Conservation (phyloP, 2,329 filamentous ascomycete genomes). For the Alternaria conjuncta region DNA sequence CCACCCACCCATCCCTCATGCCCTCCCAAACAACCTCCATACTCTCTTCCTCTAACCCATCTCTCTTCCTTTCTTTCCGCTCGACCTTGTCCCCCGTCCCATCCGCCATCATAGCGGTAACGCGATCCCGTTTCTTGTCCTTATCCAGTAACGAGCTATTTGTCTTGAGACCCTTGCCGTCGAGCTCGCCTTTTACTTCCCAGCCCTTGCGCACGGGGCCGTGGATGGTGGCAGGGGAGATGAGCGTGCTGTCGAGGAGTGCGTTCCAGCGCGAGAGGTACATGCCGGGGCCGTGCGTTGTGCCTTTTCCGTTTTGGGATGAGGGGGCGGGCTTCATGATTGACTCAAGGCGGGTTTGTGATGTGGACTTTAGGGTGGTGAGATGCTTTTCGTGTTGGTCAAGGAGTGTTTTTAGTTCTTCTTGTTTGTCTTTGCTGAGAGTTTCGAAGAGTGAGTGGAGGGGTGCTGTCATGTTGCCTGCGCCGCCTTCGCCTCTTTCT, state of each 20-base stretch:
- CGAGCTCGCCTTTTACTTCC: constrained; percentile 47
- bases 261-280: constrained; percentile 76
- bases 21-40: constrained; percentile 39
- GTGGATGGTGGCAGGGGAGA: constrained; percentile 64
- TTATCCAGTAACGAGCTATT: constrained; percentile 18
- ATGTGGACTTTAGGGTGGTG: constrained; percentile 12
- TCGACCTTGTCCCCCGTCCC: constrained; percentile 37
- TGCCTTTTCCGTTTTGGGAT: constrained; percentile 26
- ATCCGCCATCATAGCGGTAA: constrained; percentile 26
- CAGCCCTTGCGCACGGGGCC: constrained; percentile 60
- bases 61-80: constrained; percentile 37
- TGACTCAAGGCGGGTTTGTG: constrained; percentile 58
- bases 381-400: constrained; percentile 69
- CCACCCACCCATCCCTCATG: constrained; percentile 42
- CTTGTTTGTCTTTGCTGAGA: constrained; percentile 57
- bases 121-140: constrained; percentile 17
- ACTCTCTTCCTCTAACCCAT: constrained; percentile 39
- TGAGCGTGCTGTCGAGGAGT: constrained; percentile 71
- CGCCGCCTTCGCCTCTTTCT: constrained; percentile 35
- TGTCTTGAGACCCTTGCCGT: constrained; percentile 42
- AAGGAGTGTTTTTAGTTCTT: constrained; percentile 58
- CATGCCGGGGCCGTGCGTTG: constrained; percentile 70
- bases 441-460: constrained; percentile 53
- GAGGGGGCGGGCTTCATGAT: constrained; percentile 54
- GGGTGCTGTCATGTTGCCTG: constrained; percentile 52